These are phyloP conservation scores for Flaveria linearis DNA, from an alignment of 129 eudicot genomes.

Conservation along the genomic window DNA sequence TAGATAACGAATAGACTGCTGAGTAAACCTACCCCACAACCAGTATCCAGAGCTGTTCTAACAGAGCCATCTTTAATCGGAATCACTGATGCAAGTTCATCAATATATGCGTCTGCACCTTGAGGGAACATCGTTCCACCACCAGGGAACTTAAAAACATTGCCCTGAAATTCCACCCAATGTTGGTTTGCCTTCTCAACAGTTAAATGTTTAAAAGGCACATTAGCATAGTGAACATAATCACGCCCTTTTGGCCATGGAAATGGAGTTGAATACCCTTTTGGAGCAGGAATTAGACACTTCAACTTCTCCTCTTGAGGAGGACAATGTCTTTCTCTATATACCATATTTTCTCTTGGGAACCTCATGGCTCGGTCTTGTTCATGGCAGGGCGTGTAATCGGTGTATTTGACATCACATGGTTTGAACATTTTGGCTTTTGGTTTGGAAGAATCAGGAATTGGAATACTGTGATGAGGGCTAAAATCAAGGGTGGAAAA, in stretches of 20 bases:
- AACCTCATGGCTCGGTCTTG: conserved; percentile 90
- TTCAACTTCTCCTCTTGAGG: conserved; percentile 70
- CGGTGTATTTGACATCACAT: conserved; percentile 62
- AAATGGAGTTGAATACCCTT: conserved; percentile 80
- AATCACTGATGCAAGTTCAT: conserved; percentile 88
- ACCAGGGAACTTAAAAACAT: conserved; percentile 93
- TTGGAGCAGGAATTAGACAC: conserved; percentile 92
- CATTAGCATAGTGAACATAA: conserved; percentile 84
- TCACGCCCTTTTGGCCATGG: conserved; percentile 99
- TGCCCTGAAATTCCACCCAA: conserved; percentile 91
- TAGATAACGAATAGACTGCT: background rate
- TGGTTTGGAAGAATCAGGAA: conserved; percentile 57
- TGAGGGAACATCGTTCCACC: conserved; percentile 99
- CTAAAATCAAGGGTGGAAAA: conserved; percentile 66
- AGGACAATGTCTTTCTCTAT: conserved; percentile 97
- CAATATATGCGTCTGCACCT: conserved; percentile 95
- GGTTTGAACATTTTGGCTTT: conserved; percentile 63
- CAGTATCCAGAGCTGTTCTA: conserved; percentile 95
- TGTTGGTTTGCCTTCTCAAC: conserved; percentile 89
- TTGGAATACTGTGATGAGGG: conserved; percentile 62
- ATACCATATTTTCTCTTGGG: conserved; percentile 88
- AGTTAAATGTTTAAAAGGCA: conserved; percentile 77
- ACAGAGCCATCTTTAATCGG: conserved; percentile 76
- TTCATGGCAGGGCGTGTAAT: conserved; percentile 95
- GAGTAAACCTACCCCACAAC: conserved; percentile 83